These are phyloP conservation scores for Lathyrus aphaca DNA, from an alignment of 306 rosid species.

Conservation along the genomic window DNA sequence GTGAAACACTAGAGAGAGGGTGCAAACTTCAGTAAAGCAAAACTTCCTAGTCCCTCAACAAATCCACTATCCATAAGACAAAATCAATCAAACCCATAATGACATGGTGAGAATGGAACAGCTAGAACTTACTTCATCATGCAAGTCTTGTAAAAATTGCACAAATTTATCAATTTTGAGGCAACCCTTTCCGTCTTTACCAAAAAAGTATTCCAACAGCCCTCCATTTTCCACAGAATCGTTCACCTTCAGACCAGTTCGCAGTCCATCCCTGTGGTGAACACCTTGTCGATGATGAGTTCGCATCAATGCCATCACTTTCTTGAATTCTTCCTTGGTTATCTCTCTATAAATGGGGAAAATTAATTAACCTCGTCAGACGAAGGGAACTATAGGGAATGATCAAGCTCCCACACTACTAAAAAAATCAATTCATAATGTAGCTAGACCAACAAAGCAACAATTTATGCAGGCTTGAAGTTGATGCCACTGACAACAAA, in stretches of 20 bases:
- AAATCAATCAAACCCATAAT: constrained; percentile 29
- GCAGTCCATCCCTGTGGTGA: constrained; percentile 69
- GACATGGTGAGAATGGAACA: constrained; percentile 27
- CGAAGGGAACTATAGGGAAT: not conserved
- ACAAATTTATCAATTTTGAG: constrained; percentile 73
- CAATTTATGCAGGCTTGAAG: constrained; percentile 13
- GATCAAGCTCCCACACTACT: constrained; percentile 19
- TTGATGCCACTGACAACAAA: constrained; percentile 12
- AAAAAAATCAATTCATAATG: constrained; percentile 14
- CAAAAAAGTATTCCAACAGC: constrained; percentile 79
- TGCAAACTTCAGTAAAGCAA: constrained; percentile 26
- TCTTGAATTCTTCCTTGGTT: constrained; percentile 85
- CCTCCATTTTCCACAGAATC: constrained; percentile 91
- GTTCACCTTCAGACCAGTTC: constrained; percentile 56
- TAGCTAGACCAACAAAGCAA: constrained; percentile 30
- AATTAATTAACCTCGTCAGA: constrained; percentile 19
- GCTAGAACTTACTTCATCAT: constrained; percentile 61
- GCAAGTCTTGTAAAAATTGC: constrained; percentile 66
- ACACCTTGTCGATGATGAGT: constrained; percentile 76
- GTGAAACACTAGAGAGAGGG: constrained; percentile 7
- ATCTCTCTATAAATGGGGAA: constrained; percentile 56
- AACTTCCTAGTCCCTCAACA: constrained; percentile 25
- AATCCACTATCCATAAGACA: constrained; percentile 20
- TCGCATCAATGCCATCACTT: constrained; percentile 95
- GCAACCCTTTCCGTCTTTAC: constrained; percentile 64